Evolutionary conservation across 768 basidiomycete genomes (phyloP), one percentile per base, ranked within the genome.

Genomic region (Lyophyllum shimeji): DNA sequence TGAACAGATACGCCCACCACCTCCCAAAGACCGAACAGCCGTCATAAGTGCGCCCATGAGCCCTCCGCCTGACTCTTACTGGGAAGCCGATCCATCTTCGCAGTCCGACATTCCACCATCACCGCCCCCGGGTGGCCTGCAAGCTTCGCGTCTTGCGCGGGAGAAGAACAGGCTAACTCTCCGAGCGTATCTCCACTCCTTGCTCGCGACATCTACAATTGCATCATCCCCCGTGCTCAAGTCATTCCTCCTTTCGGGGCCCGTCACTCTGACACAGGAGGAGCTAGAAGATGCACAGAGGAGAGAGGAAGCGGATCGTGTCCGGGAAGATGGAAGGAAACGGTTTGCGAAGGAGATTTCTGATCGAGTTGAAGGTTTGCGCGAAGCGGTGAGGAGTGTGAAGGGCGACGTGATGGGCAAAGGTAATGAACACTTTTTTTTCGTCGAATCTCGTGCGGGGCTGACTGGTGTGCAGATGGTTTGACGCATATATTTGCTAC

Each of bases 91-190:
- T 29, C 47, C 24, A 15, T 53, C 57, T 46, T 17, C 45, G 7
- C 15, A 47, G 37, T 21, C 9, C 9, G 42, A 44, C 33, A 44
- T 58, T 21, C 51, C 60, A 29, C 64, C 44, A 42, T 65, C 64
- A 18, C 60, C 70, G 2, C 58, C 66, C 13, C 62, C 65, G 47
- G 60, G 62, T 13, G 61, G 57, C 48, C 54, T 61, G 18, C 59
- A 61, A 23, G 68, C 75, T 24, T 76, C 79, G 20, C 84, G 85
- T 31, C 78, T 96, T 20, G 78, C 93, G 1, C 79, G 97, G 23
- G 97, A 99, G 70, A 96, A 95, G 80, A 99, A 99, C 65, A 79
- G 97, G 13, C 77, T 99, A 3, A 98, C 97, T 0, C 82, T 99
- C 17, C 85, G 97, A 18, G 87, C 94, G 0, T 98, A 98, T 71